Evolutionary conservation across 1,284 basidiomycete genomes (phyloP).

Genomic region (Rhodotorula sp.): DNA sequence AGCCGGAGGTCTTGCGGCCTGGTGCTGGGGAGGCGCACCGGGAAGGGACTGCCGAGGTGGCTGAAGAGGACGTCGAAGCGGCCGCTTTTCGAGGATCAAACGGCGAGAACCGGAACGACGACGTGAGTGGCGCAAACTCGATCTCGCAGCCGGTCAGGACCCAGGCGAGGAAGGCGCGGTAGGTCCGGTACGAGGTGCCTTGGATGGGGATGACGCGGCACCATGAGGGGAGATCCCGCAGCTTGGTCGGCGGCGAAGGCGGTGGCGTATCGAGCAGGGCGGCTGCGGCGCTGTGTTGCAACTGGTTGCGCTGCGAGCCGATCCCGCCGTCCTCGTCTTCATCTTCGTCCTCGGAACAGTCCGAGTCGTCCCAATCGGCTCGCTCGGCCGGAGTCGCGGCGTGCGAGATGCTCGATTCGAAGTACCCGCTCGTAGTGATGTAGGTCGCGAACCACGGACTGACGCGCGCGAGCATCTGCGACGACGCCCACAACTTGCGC

Average conservation of each 20-base stretch:
- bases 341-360: constrained; percentile 16
- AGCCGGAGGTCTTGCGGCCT: background rate
- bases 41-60: background rate
- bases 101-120: constrained; percentile 14
- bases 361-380: constrained; percentile 13
- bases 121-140: constrained; percentile 22
- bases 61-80: background rate
- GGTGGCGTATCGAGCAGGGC: constrained; percentile 1
- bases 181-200: constrained; percentile 21
- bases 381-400: background rate
- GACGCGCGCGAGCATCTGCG: background rate
- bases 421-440: constrained; percentile 1
- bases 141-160: constrained; percentile 8
- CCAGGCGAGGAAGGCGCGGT: constrained; percentile 21
- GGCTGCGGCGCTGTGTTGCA: background rate
- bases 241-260: constrained; percentile 6
- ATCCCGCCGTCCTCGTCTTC: background rate
- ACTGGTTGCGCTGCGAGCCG: no score
- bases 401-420: background rate
- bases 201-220: constrained; percentile 15
- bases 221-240: background rate
- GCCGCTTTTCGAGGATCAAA: background rate
- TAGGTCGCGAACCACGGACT: constrained; percentile 24
- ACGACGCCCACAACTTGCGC: constrained; percentile 12
- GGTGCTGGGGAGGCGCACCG: background rate